A percentile compares a stretch with the other conserved stretches of the same genome.
These are phyloP conservation scores for Arctium minus DNA, from an alignment of 129 eudicot genomes.

Conservation along the genomic window DNA sequence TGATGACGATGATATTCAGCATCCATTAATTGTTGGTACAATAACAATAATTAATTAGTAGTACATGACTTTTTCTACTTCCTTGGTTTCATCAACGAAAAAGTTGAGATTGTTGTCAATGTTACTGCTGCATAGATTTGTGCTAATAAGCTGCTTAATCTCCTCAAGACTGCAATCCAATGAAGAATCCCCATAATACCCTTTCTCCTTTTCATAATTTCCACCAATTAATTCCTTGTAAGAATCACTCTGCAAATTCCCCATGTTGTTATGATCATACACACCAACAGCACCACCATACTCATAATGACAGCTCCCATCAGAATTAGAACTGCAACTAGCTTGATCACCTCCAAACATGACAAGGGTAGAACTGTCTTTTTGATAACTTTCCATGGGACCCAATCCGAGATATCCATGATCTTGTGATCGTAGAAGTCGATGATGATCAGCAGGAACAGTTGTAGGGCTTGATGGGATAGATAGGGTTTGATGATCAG, in stretches of 20 bases:
- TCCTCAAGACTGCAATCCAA: slow-evolving; percentile 70
- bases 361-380: slow-evolving; percentile 35
- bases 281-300: slow-evolving; percentile 7
- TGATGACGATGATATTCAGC: slow-evolving; percentile 2
- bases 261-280: slow-evolving; percentile 17
- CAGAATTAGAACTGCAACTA: slow-evolving; percentile 70
- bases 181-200: slow-evolving; percentile 34
- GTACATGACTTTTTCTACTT: slow-evolving; percentile 52
- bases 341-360: slow-evolving; percentile 52
- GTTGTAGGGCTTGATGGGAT: slow-evolving; percentile 29
- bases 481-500: slow-evolving; percentile 27
- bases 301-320: slow-evolving; percentile 53
- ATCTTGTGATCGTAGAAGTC: slow-evolving; percentile 31
- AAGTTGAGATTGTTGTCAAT: slow-evolving; percentile 40
- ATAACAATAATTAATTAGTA: slow-evolving; percentile 25
- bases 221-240: slow-evolving; percentile 31
- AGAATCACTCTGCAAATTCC: slow-evolving; percentile 27
- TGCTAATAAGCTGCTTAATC: slow-evolving; percentile 81
- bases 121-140: slow-evolving; percentile 36
- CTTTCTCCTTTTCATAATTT: slow-evolving; percentile 21
- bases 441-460: neutral
- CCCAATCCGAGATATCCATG: slow-evolving; percentile 27
- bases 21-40: slow-evolving; percentile 1
- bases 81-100: slow-evolving; percentile 65
- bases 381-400: slow-evolving; percentile 35